Evolutionary conservation across 768 basidiomycete species (phyloP), one percentile per base, ranked within the genome.

Genomic region (Pleurotus pulmonarius): DNA sequence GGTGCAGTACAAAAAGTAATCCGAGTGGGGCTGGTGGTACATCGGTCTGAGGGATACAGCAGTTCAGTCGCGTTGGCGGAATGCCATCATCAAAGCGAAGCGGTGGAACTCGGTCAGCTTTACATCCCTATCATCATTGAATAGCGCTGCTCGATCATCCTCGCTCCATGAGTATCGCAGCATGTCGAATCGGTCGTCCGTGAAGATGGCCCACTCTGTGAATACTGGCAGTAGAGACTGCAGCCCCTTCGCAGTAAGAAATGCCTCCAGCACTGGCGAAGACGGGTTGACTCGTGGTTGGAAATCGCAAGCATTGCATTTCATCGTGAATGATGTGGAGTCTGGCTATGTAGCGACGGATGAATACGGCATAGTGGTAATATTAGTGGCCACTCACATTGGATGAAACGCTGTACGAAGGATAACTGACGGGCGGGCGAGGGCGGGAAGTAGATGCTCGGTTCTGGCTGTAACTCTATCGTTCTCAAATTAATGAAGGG

Each of bases 1-100:
- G 47, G 5, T n/a, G 22, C 15, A 40, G 18, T 37, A 52, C 49
- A 40, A 52, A 5, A 24, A 37, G 37, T 52, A 11, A 34, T 49
- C 20, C 22, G 7, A 25, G n/a, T 15, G 22, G 20, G 16, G 18
- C 16, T n/a, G n/a, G 47, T 25, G 15, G n/a, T 34, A 49, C n/a
- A 7, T 49, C 0, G 29, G 11, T 34, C 9, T 34, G 8, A n/a
- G 29, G 11, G 8, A 34, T 34, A 34, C 47, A 48, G 15, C 22
- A 48, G 47, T 24, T 46, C 34, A 55, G 25, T 45, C 54, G 11
- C 18, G 5, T 20, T 20, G 26, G 16, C 54, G 29, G 24, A 55
- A 55, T 15, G 54, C 54, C 45, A 55, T 45, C 54, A 45, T 55
- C 43, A 55, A 26, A n/a, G 43, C 45, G 13, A 46, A 45, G n/a